These are phyloP conservation scores for Prunus fruticosa DNA, from an alignment of 306 rosid genomes.

Conservation along the genomic window DNA sequence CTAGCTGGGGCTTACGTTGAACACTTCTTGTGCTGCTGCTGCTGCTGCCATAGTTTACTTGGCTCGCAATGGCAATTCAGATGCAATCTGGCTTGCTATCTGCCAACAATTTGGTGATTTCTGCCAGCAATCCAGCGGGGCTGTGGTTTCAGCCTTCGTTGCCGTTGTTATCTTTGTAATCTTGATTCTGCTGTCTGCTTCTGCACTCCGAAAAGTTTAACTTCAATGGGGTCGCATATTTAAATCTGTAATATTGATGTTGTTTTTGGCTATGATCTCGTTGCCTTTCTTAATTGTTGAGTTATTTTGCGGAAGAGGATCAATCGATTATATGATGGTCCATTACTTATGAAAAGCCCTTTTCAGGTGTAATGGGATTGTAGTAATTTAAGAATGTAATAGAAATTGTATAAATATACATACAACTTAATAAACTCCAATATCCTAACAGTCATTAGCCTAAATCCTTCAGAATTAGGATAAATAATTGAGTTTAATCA, in stretches of 20 bases:
- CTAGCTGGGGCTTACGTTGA: constrained; percentile 51
- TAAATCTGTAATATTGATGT: not conserved
- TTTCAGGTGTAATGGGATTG: no score
- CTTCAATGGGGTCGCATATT: no score
- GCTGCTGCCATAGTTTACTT: constrained; percentile 60
- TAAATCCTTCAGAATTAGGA: no score
- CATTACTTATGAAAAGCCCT: no score
- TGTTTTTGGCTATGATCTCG: not conserved
- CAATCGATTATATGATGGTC: no score
- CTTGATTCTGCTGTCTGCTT: constrained; percentile 50
- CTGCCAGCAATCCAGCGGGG: constrained; percentile 50
- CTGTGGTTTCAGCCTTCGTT: constrained; percentile 45
- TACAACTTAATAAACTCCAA: no score
- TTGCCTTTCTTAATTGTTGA: not conserved
- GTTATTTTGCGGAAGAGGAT: no score
- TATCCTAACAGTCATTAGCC: no score
- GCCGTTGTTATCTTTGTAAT: constrained; percentile 36
- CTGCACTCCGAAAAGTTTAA: constrained; percentile 35
- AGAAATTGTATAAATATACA: no score
- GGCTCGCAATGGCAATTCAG: constrained; percentile 61
- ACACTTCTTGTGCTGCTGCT: constrained; percentile 42
- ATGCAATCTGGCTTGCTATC: constrained; percentile 10
- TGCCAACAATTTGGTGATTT: constrained; percentile 62
- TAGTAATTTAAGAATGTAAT: no score
- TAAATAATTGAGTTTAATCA: no score